phyloP scores from a whole-genome alignment of 768 basidiomycete species.

The Tremella yokohamensis region DNA sequence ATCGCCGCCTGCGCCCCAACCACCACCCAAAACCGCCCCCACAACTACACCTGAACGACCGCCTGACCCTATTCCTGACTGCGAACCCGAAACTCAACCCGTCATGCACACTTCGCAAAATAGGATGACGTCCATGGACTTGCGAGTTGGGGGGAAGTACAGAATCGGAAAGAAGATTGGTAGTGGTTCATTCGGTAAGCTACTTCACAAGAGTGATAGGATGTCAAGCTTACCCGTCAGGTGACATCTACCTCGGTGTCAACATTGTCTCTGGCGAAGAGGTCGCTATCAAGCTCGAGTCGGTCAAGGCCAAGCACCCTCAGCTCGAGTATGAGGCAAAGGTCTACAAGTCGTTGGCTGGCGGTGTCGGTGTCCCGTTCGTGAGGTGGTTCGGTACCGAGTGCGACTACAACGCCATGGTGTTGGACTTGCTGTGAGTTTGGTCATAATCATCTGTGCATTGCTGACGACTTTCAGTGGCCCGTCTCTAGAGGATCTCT shows the following conservation, averaged over 20 bases:
- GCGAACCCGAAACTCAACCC: background rate
- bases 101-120: slow-evolving; percentile 3
- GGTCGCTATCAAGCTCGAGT: slow-evolving; percentile 99
- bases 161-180: slow-evolving; percentile 99
- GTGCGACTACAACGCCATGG: slow-evolving; percentile 99
- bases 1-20: too few relatives aligned
- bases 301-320: slow-evolving; percentile 99
- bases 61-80: too few relatives aligned
- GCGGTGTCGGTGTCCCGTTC: slow-evolving; percentile 83
- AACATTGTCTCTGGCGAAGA: slow-evolving; percentile 99
- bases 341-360: slow-evolving; percentile 87
- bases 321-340: slow-evolving; percentile 88
- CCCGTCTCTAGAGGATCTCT: slow-evolving; percentile 54
- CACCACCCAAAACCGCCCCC: too few relatives aligned
- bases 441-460: too few relatives aligned
- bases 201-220: background rate
- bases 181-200: slow-evolving; percentile 92
- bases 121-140: slow-evolving; percentile 47
- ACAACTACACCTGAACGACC: too few relatives aligned
- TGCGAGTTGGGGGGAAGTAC: slow-evolving; percentile 61
- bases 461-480: too few relatives aligned
- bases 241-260: slow-evolving; percentile 98
- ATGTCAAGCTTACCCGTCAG: slow-evolving; percentile 53
- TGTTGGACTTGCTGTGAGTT: slow-evolving; percentile 77
- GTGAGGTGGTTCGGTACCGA: slow-evolving; percentile 88